Conservation (phyloP, 192 early-diverging fungal species). For the Gryganskiella cystojenkinii region DNA sequence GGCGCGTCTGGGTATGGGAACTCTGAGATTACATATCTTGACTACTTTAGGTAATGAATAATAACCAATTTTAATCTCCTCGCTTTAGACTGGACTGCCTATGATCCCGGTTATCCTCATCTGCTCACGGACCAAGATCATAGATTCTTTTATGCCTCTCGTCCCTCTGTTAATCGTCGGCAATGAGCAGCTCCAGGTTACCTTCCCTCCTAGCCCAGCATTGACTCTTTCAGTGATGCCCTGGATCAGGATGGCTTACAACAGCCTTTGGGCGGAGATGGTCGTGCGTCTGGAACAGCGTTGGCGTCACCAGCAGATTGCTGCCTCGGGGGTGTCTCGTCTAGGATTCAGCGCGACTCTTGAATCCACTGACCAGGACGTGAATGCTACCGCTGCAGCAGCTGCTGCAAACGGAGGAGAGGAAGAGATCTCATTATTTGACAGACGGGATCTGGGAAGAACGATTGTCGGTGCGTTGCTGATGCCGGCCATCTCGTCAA, state of each 20-base stretch:
- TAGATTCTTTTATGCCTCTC: conserved; percentile 70
- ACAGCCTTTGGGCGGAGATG: conserved; percentile 62
- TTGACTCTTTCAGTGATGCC: conserved; percentile 71
- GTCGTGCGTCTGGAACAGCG: conserved; percentile 64
- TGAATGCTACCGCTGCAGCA: conserved; percentile 26
- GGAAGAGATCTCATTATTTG: conserved; percentile 67
- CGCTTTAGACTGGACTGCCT: conserved; percentile 48
- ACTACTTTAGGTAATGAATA: neutral
- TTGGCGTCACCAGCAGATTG: conserved; percentile 63
- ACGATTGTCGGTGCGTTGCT: conserved; percentile 73
- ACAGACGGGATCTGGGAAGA: conserved; percentile 62
- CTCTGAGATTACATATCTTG: conserved; percentile 23
- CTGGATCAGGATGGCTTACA: conserved; percentile 68
- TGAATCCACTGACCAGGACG: conserved; percentile 32
- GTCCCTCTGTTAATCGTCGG: conserved; percentile 68
- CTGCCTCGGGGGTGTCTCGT: conserved; percentile 35
- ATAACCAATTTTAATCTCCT: neutral
- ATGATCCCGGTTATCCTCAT: conserved; percentile 72
- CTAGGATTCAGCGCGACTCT: conserved; percentile 46
- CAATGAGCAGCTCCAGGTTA: conserved; percentile 63
- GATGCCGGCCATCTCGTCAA: conserved; percentile 73
- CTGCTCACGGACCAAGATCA: conserved; percentile 66
- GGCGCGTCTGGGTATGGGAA: conserved; percentile 70
- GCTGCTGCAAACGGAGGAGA: conserved; percentile 29
- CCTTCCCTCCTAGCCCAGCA: conserved; percentile 71